Conservation (phyloP, 1,139 yeast genomes). For the Blastobotrys indianensis region DNA sequence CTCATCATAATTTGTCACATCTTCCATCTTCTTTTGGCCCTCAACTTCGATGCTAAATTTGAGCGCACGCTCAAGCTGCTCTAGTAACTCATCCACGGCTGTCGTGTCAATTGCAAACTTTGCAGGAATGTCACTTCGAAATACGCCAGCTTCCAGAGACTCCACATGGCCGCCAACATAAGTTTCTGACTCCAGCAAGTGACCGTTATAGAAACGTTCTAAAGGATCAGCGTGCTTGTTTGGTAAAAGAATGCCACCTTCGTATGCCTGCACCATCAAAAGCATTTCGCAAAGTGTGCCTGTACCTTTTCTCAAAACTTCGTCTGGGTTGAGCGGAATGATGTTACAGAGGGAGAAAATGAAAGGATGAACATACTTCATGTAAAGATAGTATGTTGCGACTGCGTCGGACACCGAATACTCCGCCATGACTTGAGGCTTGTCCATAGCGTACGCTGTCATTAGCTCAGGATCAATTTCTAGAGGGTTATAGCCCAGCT, state of each 20-base stretch:
- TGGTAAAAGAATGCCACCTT: conserved; percentile 70
- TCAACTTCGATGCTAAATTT: conserved; percentile 84
- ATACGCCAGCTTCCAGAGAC: conserved; percentile 95
- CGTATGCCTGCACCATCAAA: conserved; percentile 92
- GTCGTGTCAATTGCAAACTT: conserved; percentile 74
- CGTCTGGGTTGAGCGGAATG: conserved; percentile 95
- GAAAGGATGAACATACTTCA: conserved; percentile 96
- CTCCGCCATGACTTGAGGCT: conserved; percentile 88
- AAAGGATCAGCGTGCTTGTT: conserved; percentile 90
- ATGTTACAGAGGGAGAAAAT: conserved; percentile 93
- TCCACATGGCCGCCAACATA: conserved; percentile 99
- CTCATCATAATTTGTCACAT: conserved; percentile 75
- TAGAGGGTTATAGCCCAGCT: conserved; percentile 92
- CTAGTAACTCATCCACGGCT: conserved; percentile 73
- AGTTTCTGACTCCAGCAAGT: conserved; percentile 88
- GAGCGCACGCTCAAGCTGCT: conserved; percentile 68
- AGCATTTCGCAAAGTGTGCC: conserved; percentile 99
- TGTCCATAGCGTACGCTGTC: conserved; percentile 95
- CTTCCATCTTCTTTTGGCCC: conserved; percentile 61
- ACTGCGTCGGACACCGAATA: conserved; percentile 99
- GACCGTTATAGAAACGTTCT: conserved; percentile 92
- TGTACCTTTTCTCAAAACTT: conserved; percentile 92
- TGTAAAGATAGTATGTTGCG: conserved; percentile 92
- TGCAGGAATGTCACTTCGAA: conserved; percentile 76
- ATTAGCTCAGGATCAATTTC: conserved; percentile 96